A percentile compares a stretch with the other conserved stretches of the same genome.
phyloP scores from a whole-genome alignment of 441 rosid genomes.

The Pelargonium fulgidum region DNA sequence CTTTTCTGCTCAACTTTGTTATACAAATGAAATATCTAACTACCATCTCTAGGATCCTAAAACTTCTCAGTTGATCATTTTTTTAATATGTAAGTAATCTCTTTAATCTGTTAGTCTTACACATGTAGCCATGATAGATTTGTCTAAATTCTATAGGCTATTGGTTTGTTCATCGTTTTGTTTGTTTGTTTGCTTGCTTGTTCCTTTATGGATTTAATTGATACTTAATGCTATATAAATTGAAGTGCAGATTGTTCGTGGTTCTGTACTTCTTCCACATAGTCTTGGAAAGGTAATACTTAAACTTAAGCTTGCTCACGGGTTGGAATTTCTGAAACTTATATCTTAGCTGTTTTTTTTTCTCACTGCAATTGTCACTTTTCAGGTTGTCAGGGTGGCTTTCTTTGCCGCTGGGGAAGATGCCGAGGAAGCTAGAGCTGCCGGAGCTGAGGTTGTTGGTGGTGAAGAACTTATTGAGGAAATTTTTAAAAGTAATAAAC shows the following conservation, averaged over 20 bases:
- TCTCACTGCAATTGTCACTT: slow-evolving; percentile 16
- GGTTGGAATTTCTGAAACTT: background rate
- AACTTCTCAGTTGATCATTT: too few species aligned
- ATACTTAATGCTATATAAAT: slow-evolving; percentile 9
- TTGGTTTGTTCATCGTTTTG: background rate
- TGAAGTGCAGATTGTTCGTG: slow-evolving; percentile 79
- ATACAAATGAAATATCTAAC: too few species aligned
- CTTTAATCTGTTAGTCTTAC: too few species aligned
- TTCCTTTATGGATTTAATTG: background rate
- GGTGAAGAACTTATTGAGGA: slow-evolving; percentile 79
- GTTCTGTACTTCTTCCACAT: slow-evolving; percentile 76
- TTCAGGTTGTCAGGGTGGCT: slow-evolving; percentile 79
- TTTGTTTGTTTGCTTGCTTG: background rate
- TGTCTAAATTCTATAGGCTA: background rate
- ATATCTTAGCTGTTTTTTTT: background rate
- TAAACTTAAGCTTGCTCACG: slow-evolving; percentile 14
- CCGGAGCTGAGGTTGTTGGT: slow-evolving; percentile 96
- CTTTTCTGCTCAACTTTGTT: too few species aligned
- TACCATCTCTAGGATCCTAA: too few species aligned
- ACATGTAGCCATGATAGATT: background rate
- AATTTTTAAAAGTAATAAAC: slow-evolving; percentile 50
- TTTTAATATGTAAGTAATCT: too few species aligned
- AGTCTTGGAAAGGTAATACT: slow-evolving; percentile 66
- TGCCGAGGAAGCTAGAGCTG: slow-evolving; percentile 95
- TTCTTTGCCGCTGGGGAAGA: slow-evolving; percentile 89